Evolutionary conservation across 768 basidiomycete species (phyloP).

Genomic region (Amanita subjunquillea): DNA sequence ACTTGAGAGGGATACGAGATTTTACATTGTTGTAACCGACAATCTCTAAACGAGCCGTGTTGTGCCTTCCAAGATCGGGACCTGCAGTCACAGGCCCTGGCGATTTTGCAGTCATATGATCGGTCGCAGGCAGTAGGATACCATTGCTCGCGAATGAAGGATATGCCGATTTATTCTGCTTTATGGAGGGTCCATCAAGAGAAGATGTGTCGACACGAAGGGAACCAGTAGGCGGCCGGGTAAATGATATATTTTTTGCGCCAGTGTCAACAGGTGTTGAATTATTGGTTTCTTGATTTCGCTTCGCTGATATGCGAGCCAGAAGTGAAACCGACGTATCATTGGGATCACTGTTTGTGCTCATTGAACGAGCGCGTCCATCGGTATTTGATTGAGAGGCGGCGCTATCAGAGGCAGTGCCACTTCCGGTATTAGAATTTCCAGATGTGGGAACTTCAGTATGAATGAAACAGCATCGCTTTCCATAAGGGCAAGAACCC

Average conservation of each 20-base stretch:
- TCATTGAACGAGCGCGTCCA: conserved; percentile 55
- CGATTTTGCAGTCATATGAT: conserved; percentile 52
- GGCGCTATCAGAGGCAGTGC: conserved; percentile 29
- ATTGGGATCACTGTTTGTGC: conserved; percentile 75
- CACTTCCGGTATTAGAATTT: conserved; percentile 36
- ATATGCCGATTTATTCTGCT: conserved; percentile 83
- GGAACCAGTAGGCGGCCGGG: conserved; percentile 58
- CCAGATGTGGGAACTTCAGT: conserved; percentile 71
- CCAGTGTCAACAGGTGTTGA: conserved; percentile 50
- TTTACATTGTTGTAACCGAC: conserved; percentile 63
- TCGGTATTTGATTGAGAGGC: conserved; percentile 43
- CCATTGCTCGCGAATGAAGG: conserved; percentile 57
- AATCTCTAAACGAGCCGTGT: conserved; percentile 59
- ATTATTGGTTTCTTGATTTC: conserved; percentile 38
- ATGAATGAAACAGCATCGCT: conserved; percentile 90
- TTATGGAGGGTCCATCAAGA: conserved; percentile 44
- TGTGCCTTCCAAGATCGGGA: conserved; percentile 75
- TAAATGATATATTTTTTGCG: conserved; percentile 37
- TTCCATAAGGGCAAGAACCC: conserved; percentile 87
- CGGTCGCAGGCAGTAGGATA: conserved; percentile 46
- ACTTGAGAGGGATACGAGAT: not conserved
- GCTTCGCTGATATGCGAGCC: conserved; percentile 64
- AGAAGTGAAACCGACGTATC: conserved; percentile 62
- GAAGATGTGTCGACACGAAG: conserved; percentile 68
- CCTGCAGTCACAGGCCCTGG: conserved; percentile 80